Evolutionary conservation across 2,329 filamentous ascomycete genomes (phyloP).

Genomic region (Botrytis fragariae): DNA sequence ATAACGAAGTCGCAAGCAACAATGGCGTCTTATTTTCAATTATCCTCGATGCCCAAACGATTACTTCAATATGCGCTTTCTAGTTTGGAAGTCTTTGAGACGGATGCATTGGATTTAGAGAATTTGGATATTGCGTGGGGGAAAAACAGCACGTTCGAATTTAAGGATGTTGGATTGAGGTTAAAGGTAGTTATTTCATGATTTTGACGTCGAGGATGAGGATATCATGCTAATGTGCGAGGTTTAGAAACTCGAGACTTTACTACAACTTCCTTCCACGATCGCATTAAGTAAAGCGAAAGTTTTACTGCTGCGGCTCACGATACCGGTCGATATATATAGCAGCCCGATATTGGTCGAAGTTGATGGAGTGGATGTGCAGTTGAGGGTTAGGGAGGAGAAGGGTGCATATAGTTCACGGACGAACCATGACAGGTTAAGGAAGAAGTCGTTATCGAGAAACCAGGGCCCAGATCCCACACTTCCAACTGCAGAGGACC

Average conservation of each 20-base stretch:
- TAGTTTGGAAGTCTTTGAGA: conserved; percentile 81
- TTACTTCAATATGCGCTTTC: conserved; percentile 83
- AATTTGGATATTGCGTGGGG: conserved; percentile 83
- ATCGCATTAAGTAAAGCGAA: conserved; percentile 72
- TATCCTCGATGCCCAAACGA: conserved; percentile 78
- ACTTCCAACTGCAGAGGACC: conserved; percentile 67
- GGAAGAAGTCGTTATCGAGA: conserved; percentile 33
- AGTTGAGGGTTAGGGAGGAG: conserved; percentile 52
- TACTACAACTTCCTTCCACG: conserved; percentile 71
- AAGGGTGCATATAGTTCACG: conserved; percentile 30
- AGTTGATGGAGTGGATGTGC: conserved; percentile 75
- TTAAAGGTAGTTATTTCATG: conserved; percentile 58
- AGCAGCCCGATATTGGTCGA: conserved; percentile 80
- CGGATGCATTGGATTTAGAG: conserved; percentile 80
- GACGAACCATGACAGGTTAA: conserved; percentile 38
- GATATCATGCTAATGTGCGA: conserved; percentile 27
- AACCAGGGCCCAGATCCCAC: conserved; percentile 30
- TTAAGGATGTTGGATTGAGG: conserved; percentile 80
- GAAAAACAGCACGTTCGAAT: conserved; percentile 76
- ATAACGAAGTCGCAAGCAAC: conserved; percentile 19
- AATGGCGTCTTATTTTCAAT: conserved; percentile 40
- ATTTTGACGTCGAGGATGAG: background rate
- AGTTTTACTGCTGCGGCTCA: conserved; percentile 73
- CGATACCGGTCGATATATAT: conserved; percentile 84
- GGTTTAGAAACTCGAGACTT: conserved; percentile 71